Conservation (phyloP, 2,329 filamentous ascomycete species). For the Coniochaeta hoffmannii region DNA sequence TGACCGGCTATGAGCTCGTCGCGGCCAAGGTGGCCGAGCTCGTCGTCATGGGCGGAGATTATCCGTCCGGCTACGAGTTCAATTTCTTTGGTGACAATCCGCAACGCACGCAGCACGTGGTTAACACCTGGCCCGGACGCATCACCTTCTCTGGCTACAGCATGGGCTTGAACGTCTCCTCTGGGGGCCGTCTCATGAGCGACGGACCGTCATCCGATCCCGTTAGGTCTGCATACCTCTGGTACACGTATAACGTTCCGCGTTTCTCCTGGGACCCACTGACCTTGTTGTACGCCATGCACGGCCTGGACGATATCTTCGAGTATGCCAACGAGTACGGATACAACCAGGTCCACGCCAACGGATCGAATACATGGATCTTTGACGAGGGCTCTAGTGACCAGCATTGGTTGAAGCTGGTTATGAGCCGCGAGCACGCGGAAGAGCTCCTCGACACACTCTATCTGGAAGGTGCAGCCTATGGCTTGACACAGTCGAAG, state of each 20-base stretch:
- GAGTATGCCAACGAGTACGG: conserved; percentile 28
- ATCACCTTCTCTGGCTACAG: conserved; percentile 32
- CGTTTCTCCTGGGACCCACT: conserved; percentile 35
- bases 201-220: conserved; percentile 24
- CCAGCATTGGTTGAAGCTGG: conserved; percentile 32
- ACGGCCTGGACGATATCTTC: conserved; percentile 27
- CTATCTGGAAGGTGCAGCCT: conserved; percentile 17
- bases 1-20: conserved; percentile 33
- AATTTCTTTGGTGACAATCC: conserved; percentile 39
- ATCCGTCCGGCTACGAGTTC: conserved; percentile 37
- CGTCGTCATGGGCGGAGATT: conserved; percentile 44
- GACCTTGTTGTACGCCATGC: conserved; percentile 30
- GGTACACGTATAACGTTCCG: conserved; percentile 26
- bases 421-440: conserved; percentile 19
- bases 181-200: conserved; percentile 27
- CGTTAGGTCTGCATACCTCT: conserved; percentile 29
- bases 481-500: not conserved
- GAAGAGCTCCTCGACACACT: conserved; percentile 21
- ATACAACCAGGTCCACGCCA: conserved; percentile 29
- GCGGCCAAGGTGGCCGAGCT: conserved; percentile 37
- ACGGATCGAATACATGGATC: conserved; percentile 37
- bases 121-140: conserved; percentile 33
- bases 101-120: conserved; percentile 29
- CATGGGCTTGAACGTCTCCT: conserved; percentile 31
- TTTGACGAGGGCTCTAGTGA: conserved; percentile 24